Evolutionary conservation across 2,329 filamentous ascomycete genomes (phyloP).

Genomic region (Fusarium bulbicola): DNA sequence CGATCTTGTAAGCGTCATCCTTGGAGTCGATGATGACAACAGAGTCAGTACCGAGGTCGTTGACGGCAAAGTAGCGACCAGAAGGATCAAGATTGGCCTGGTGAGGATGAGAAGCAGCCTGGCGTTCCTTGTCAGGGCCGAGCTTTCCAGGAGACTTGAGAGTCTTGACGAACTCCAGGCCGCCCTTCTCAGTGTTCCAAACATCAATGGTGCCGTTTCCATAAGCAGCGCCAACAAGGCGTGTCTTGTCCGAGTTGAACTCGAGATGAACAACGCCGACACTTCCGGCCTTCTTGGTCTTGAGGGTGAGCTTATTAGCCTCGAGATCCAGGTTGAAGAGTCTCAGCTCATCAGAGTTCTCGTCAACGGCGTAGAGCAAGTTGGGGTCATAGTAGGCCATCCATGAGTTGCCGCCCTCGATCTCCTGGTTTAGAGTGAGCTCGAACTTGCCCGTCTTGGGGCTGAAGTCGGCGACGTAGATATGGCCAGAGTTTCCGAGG

Average conservation of each 20-base stretch:
- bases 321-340: conserved; percentile 51
- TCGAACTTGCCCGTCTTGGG: conserved; percentile 51
- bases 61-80: conserved; percentile 59
- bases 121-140: conserved; percentile 47
- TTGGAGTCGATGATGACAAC: conserved; percentile 56
- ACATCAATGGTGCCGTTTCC: conserved; percentile 54
- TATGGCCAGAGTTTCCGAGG: conserved; percentile 52
- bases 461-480: conserved; percentile 53
- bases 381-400: conserved; percentile 53
- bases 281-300: conserved; percentile 48
- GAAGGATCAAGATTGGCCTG: conserved; percentile 59
- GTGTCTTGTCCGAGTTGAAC: conserved; percentile 55
- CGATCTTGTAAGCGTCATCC: conserved; percentile 52
- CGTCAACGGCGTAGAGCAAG: conserved; percentile 58
- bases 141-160: conserved; percentile 47
- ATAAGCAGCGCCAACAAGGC: conserved; percentile 57
- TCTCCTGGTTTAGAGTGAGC: conserved; percentile 45
- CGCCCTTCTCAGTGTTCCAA: conserved; percentile 53
- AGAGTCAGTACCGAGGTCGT: conserved; percentile 60
- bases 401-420: conserved; percentile 57
- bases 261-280: conserved; percentile 58
- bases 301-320: conserved; percentile 43
- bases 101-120: conserved; percentile 54
- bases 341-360: conserved; percentile 53
- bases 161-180: conserved; percentile 51